Evolutionary conservation across 192 early-diverging fungal genomes (phyloP).

Genomic region (Radiomyces spectabilis): DNA sequence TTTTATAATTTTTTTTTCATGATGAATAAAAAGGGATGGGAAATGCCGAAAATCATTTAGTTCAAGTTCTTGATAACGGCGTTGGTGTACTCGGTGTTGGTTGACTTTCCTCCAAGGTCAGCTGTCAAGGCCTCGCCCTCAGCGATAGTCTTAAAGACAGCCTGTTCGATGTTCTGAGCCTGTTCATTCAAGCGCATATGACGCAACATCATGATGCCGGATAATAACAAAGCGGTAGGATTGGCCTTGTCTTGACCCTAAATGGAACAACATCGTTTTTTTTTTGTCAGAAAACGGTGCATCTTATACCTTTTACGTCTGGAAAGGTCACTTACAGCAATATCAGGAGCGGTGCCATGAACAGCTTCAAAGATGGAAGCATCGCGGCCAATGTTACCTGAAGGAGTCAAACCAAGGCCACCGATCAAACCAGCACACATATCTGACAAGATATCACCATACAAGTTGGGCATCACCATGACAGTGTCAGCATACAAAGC

Average conservation of each 20-base stretch:
- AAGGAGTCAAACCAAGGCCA: conserved; percentile 93
- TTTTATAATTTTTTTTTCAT: no score
- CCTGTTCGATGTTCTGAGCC: conserved; percentile 79
- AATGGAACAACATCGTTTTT: background rate
- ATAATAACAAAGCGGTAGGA: conserved; percentile 89
- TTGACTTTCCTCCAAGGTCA: conserved; percentile 81
- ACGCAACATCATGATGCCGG: conserved; percentile 94
- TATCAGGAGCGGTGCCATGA: conserved; percentile 93
- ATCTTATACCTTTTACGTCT: background rate
- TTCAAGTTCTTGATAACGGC: conserved; percentile 81
- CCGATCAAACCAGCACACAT: conserved; percentile 96
- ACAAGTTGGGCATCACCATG: conserved; percentile 99
- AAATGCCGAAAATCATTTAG: no score
- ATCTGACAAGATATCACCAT: conserved; percentile 96
- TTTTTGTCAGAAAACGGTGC: no score
- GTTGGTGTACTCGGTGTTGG: conserved; percentile 78
- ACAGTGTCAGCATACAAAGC: conserved; percentile 80
- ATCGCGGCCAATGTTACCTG: conserved; percentile 96
- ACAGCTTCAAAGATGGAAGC: conserved; percentile 96
- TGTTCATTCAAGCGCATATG: conserved; percentile 81
- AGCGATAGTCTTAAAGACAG: conserved; percentile 88
- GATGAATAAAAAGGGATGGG: no score
- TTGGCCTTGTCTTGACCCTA: conserved; percentile 71
- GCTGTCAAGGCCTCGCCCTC: conserved; percentile 81
- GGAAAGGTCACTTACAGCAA: conserved; percentile 54